These are phyloP conservation scores for Firmiana major DNA, from an alignment of 345 rosid species.

Conservation along the genomic window DNA sequence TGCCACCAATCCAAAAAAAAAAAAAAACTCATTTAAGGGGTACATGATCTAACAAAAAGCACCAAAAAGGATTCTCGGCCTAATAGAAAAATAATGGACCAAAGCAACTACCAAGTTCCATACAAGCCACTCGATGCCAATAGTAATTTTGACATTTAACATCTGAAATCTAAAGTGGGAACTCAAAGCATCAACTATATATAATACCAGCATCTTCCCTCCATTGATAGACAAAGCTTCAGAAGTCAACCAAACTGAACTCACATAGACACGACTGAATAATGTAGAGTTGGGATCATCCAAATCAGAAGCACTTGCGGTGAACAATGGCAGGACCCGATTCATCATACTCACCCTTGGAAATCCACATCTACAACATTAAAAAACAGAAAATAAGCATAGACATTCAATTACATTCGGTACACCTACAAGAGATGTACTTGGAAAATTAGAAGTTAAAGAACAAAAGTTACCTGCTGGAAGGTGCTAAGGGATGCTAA, in stretches of 20 bases:
- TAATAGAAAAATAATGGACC: neutral
- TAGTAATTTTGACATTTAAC: neutral
- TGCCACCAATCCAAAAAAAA: neutral
- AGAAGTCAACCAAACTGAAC: conserved; percentile 7
- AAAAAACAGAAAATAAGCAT: neutral
- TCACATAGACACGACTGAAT: conserved; percentile 2
- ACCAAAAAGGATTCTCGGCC: neutral
- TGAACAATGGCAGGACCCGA: conserved; percentile 51
- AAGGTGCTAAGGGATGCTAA: conserved; percentile 55
- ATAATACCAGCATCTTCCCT: neutral
- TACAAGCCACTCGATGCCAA: neutral
- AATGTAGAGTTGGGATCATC: neutral
- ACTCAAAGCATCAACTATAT: neutral
- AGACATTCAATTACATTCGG: too few species aligned
- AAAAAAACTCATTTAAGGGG: too few species aligned
- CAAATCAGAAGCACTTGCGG: conserved; percentile 41
- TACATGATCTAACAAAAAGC: neutral
- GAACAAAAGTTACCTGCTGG: conserved; percentile 37
- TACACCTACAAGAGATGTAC: neutral
- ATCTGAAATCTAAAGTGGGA: neutral
- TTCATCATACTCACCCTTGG: conserved; percentile 46
- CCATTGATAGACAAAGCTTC: conserved; percentile 13
- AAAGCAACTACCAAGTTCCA: neutral
- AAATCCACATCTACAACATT: conserved; percentile 45
- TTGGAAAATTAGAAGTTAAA: neutral